Percentiles rank a stretch among this genome's conserved stretches.
phyloP scores from a whole-genome alignment of 2,329 filamentous ascomycete species.

The Trichoderma sp. region DNA sequence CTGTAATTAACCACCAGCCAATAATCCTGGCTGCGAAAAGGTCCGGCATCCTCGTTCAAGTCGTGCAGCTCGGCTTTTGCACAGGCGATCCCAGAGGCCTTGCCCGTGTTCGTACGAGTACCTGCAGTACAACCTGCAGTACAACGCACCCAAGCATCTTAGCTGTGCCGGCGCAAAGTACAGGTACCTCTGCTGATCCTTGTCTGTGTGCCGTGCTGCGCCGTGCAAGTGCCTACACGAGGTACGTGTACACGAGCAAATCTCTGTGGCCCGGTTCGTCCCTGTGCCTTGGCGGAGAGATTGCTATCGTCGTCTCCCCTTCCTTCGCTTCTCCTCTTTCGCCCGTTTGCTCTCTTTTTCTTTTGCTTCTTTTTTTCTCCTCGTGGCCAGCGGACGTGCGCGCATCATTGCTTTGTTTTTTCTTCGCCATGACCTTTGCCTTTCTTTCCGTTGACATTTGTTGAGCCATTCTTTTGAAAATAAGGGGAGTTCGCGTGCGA shows the following conservation, averaged over 20 bases:
- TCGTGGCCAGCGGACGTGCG: conserved; percentile 14
- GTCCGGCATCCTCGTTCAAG: conserved; percentile 10
- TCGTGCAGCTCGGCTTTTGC: conserved; percentile 15
- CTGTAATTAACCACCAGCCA: background rate
- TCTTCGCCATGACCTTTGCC: conserved; percentile 27
- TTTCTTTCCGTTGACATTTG: conserved; percentile 5
- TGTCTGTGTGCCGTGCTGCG: background rate
- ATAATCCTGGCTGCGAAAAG: conserved; percentile 10
- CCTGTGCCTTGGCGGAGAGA: conserved; percentile 11
- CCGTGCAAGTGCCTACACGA: background rate
- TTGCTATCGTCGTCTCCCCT: conserved; percentile 14
- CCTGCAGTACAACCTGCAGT: background rate
- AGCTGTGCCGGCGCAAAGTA: background rate
- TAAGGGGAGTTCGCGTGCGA: background rate
- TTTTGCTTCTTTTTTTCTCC: background rate
- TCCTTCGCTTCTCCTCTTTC: conserved; percentile 8
- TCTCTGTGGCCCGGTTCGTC: conserved; percentile 14
- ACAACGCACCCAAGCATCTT: background rate
- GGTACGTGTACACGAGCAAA: background rate
- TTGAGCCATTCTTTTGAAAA: conserved; percentile 22
- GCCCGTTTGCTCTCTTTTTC: background rate
- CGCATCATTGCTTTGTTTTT: conserved; percentile 9
- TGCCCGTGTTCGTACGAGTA: background rate
- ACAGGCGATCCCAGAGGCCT: conserved; percentile 2
- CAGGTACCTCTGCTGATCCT: background rate